These are phyloP conservation scores for Liriodendron chinense DNA, from an alignment of 164 flowering plant genomes.

Conservation along the genomic window DNA sequence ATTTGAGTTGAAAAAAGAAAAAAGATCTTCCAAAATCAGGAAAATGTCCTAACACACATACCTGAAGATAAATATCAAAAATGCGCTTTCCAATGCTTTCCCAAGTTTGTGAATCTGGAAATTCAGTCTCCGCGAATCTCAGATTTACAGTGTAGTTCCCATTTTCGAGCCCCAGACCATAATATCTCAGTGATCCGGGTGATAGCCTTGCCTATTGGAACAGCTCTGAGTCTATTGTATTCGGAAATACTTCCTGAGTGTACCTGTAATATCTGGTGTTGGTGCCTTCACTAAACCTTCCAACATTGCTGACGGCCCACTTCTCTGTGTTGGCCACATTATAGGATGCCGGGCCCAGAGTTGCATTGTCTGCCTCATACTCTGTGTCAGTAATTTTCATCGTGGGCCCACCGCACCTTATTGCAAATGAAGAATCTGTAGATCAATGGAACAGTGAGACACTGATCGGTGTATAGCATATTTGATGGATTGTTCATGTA, in stretches of 20 bases:
- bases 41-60: slow-evolving; percentile 7
- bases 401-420: slow-evolving; percentile 72
- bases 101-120: slow-evolving; percentile 37
- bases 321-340: slow-evolving; percentile 37
- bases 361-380: slow-evolving; percentile 51
- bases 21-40: too few species aligned
- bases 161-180: slow-evolving; percentile 79
- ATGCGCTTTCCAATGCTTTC: slow-evolving; percentile 63
- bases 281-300: slow-evolving; percentile 35
- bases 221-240: slow-evolving; percentile 56
- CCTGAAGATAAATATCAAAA: slow-evolving; percentile 78
- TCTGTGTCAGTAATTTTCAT: slow-evolving; percentile 30
- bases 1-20: too few species aligned
- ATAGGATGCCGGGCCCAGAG: slow-evolving; percentile 68
- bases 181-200: slow-evolving; percentile 73
- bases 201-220: slow-evolving; percentile 68
- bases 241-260: slow-evolving; percentile 35
- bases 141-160: slow-evolving; percentile 65
- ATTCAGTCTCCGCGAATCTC: slow-evolving; percentile 57
- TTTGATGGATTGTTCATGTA: too few species aligned
- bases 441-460: slow-evolving; percentile 2
- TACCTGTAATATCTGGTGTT: slow-evolving; percentile 27
- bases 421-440: slow-evolving; percentile 63
- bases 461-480: not conserved
- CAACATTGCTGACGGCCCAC: slow-evolving; percentile 86